Percentiles rank a stretch among this genome's conserved stretches.
These are phyloP conservation scores for Parasitella parasitica DNA, from an alignment of 371 early-diverging fungal genomes.

Conservation along the genomic window DNA sequence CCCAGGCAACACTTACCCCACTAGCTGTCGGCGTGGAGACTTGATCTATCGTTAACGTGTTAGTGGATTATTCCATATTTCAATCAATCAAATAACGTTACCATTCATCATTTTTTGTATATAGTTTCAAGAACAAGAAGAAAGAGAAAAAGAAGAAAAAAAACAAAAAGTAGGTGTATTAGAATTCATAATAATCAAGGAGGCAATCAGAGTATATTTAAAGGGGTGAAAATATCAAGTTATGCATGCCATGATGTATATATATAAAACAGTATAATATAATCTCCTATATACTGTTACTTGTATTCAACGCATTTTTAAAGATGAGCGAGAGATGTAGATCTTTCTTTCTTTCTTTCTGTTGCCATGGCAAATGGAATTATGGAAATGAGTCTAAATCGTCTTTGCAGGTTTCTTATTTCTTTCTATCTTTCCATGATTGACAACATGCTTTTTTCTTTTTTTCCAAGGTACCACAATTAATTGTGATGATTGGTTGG, in stretches of 20 bases:
- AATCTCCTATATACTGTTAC: background rate
- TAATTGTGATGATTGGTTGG: background rate
- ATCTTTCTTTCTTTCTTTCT: background rate
- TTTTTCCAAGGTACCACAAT: background rate
- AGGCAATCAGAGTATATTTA: background rate
- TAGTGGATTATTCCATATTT: too few species aligned
- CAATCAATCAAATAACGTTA: background rate
- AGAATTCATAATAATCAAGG: background rate
- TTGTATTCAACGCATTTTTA: background rate
- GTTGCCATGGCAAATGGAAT: background rate
- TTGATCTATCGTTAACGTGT: constrained; percentile 3
- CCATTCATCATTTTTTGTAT: background rate
- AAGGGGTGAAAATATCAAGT: background rate
- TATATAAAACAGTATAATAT: too few species aligned
- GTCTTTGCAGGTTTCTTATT: background rate
- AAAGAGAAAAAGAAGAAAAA: constrained; percentile 1
- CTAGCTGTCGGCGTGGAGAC: background rate
- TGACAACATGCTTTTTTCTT: background rate
- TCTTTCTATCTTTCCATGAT: background rate
- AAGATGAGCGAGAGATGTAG: background rate
- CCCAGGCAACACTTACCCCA: background rate
- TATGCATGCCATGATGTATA: background rate
- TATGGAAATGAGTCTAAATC: background rate
- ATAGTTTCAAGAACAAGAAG: background rate
- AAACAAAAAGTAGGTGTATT: background rate